Base-by-base conservation (phyloP, 495 filamentous ascomycete species). In the Neurospora hispaniola region DNA sequence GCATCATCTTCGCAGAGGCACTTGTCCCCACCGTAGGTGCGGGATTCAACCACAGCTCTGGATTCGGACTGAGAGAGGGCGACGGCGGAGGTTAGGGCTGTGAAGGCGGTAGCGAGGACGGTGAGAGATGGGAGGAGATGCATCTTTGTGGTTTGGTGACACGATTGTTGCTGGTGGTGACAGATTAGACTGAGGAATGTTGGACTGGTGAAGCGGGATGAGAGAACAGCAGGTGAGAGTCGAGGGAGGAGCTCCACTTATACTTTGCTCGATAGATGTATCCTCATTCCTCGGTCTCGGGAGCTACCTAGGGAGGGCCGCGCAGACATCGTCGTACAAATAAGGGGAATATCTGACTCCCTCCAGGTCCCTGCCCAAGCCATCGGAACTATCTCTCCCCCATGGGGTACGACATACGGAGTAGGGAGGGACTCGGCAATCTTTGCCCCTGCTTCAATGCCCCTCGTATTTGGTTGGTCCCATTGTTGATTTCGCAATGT, bases 1-100 rank as follows among this genome's bases (percentile, higher is more conserved):
- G 75, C 75, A 39, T 78, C 76, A 3, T 70, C 38, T 5, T 71
- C 44, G 70, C 70, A 35, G 44, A 79, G 69, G 70, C 78, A 81
- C 14, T 54, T 73, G 46, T 38, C 39, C 7, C 39, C 73, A 0
- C n/a, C 38, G 42, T 35, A 40, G 23, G 18, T 38, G 74, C 38
- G 48, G n/a, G 40, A 44, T 5, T 31, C 70, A 41, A 41, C 27
- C 27, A 31, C 40, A 40, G 39, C n/a, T 27, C 18, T 42, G 20
- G 43, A 46, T 5, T 3, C 16, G 31, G 73, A 27, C 23, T 31
- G 31, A 3, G 54, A 27, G 27, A 74, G 40, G 31, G 68, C 72
- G 2, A 27, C 70, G 70, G 70, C 69, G 20, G 42, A 40, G 66
- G 40, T 38, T 6, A 42, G 18, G 42, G 46, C 40, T 10, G 35